Percentiles rank a stretch among this genome's conserved stretches.
phyloP scores from a whole-genome alignment of 169 alveolate species.

The Cryptosporidium ryanae region DNA sequence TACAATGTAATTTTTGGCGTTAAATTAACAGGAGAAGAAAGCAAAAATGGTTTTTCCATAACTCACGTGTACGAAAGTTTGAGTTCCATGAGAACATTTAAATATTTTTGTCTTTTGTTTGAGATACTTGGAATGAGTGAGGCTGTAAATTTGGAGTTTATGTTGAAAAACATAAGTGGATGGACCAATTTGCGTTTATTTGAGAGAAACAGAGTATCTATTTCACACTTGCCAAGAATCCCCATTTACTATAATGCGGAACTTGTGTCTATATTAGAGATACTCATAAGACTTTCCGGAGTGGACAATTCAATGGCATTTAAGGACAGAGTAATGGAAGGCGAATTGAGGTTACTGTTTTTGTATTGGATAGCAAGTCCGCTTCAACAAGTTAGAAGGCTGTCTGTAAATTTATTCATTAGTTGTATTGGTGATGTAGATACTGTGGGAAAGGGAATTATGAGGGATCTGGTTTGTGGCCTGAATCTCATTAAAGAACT shows the following conservation, averaged over 20 bases:
- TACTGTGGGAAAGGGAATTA: neutral
- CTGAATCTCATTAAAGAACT: slow-evolving; percentile 2
- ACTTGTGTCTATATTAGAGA: slow-evolving; percentile 7
- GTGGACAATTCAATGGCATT: neutral
- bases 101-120: slow-evolving; percentile 1
- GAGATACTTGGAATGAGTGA: neutral
- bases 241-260: slow-evolving; percentile 28
- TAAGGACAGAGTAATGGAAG: neutral
- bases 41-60: neutral
- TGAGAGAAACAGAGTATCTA: neutral
- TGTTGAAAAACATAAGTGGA: neutral
- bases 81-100: slow-evolving; percentile 10
- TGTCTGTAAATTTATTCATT: neutral
- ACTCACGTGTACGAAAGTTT: slow-evolving; percentile 1
- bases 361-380: slow-evolving; percentile 37
- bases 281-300: neutral
- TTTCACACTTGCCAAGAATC: neutral
- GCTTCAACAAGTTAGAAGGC: neutral
- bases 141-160: neutral
- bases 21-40: neutral
- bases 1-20: too few relatives aligned
- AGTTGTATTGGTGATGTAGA: neutral
- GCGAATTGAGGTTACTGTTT: neutral
- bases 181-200: slow-evolving; percentile 4
- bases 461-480: neutral